Evolutionary conservation across 768 basidiomycete genomes (phyloP), one percentile per base, ranked within the genome.

Genomic region (Mycena pura): DNA sequence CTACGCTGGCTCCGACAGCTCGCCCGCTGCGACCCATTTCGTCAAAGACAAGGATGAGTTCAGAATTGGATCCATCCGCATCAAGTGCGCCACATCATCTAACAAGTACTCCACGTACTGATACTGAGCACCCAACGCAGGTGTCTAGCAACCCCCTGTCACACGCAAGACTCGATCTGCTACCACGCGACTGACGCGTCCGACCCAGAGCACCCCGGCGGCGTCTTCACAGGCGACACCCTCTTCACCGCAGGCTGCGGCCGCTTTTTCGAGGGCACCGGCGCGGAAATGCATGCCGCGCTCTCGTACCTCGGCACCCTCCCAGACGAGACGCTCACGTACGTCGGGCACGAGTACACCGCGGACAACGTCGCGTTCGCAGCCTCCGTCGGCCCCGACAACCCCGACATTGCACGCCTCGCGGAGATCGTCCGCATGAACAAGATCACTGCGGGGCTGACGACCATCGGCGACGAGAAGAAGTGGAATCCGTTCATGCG

Each of bases 401-500:
- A 91, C 70, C 58, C 79, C 22, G 90, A 79, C 2, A 73, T 96
- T 41, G 74, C 72, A 27, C 81, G 85, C 27, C 84, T 97, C 28
- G 77, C 77, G 7, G 77, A 83, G 41, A 78, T 93, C 19, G 83
- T 85, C 22, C 71, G 82, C 49, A 77, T 80, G 44, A 88, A 93
- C 68, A 70, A 80, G 55, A 74, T 86, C 43, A 94, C 91, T 5
- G 86, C 90, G 5, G 95, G 96, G 38, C 77, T 89, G 71, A 90
- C 91, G 13, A 97, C 95, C 0, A 95, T 99, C 48, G 91, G 85
- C 0, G 92, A 99, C 66, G 96, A 99, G 79, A 95, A 95, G 77
- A 80, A 86, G 64, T 96, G 93, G 92, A 99, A 99, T 75, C 88
- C 94, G 8, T 98, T 98, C 74, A 95, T 97, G 93, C 84, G 95